A percentile compares a stretch with the other conserved stretches of the same genome.
phyloP scores from a whole-genome alignment of 345 rosid species.

The Arabis hirsuta region DNA sequence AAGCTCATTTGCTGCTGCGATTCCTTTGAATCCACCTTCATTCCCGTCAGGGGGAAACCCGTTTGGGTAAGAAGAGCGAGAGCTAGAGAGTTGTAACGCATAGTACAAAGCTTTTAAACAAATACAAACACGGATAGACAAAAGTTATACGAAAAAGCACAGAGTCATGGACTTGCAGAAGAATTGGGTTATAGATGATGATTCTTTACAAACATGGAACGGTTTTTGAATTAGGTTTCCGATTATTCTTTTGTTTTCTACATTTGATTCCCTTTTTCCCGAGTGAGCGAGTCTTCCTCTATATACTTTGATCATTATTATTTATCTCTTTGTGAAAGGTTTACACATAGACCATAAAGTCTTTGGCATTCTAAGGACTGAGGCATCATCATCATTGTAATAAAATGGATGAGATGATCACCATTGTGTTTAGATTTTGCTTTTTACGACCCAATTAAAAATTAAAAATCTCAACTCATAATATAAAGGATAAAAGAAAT shows the following conservation, averaged over 20 bases:
- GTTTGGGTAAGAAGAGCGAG: conserved; percentile 33
- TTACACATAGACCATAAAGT: conserved; percentile 15
- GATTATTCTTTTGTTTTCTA: conserved; percentile 29
- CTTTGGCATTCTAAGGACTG: neutral
- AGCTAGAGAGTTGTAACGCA: neutral
- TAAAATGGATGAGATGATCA: too few species aligned
- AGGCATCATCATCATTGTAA: neutral
- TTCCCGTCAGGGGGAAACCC: conserved; percentile 43
- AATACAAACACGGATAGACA: conserved; percentile 18
- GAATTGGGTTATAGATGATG: conserved; percentile 37
- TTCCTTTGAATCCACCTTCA: conserved; percentile 27
- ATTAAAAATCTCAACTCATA: too few species aligned
- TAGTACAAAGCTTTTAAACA: neutral
- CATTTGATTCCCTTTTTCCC: neutral
- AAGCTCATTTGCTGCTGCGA: conserved; percentile 45
- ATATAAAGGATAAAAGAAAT: too few species aligned
- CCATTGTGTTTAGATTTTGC: neutral
- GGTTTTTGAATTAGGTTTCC: conserved; percentile 19
- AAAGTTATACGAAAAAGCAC: conserved; percentile 28
- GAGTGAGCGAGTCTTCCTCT: too few species aligned
- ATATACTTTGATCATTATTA: too few species aligned
- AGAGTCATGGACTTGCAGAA: conserved; percentile 22
- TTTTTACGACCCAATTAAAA: too few species aligned
- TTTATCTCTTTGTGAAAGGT: conserved; percentile 7
- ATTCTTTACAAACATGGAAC: conserved; percentile 2